Evolutionary conservation across 768 basidiomycete species (phyloP), one percentile per base, ranked within the genome.

Genomic region (Tricholoma saponaceum): DNA sequence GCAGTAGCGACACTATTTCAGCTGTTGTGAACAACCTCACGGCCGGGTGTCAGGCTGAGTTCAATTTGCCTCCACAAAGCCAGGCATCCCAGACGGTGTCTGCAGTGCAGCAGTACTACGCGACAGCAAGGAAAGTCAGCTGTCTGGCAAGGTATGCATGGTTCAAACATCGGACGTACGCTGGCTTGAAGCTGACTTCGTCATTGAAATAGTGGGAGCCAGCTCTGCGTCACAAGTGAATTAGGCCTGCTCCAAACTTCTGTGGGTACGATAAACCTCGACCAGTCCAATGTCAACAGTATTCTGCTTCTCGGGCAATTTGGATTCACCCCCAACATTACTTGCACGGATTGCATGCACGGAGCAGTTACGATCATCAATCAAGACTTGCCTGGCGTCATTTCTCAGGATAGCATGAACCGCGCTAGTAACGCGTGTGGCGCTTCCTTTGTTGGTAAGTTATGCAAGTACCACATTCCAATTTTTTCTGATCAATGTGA

Each of bases 71-170:
- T 8, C 20, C 52, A 6, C 41, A 37, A 9, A 32, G 7, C 8
- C 66, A 63, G 16, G 47, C 69, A 9, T 52, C 63, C 13, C 56
- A 60, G 18, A 61, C 67, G 6, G 66, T 70, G 39, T 59, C 62
- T 30, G 58, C 70, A 20, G 76, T 81, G 8, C 71, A 81, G 60
- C 52, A 59, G 35, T 68, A 65, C 20, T 88, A 85, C 63, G 79
- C 83, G 6, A 71, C 77, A 12, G 69, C 71, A 13, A 75, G 84
- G 47, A 63, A 81, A 58, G 65, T 82, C 8, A 74, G 67, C 4
- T 87, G 85, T 63, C 67, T 86, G 65, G 74, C 80, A 55, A 82
- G 86, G 86, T 87, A 57, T 64, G 81, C 73, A 2, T 25, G 12
- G 3, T 50, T 30, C n/a, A 28, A 8, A 30, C 18, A 20, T 25